phyloP scores from a whole-genome alignment of 306 rosid species.

The Vigna trinervia region DNA sequence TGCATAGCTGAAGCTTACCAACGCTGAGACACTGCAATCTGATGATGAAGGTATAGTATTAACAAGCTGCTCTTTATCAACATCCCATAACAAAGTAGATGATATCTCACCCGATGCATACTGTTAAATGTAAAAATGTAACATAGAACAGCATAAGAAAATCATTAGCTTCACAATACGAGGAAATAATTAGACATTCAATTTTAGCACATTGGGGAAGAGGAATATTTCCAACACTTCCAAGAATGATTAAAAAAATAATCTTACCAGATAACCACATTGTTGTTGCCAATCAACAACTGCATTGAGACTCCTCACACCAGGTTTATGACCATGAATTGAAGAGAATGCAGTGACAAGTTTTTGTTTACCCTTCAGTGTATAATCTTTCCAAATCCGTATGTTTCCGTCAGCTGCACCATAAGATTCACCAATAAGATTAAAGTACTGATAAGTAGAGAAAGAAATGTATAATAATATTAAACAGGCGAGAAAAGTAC shows the following conservation, averaged over 20 bases:
- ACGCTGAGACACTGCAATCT: constrained; percentile 85
- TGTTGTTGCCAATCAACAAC: constrained; percentile 99
- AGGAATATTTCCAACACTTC: constrained; percentile 28
- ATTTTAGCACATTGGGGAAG: constrained; percentile 4
- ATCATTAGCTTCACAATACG: constrained; percentile 16
- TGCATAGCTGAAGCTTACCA: constrained; percentile 63
- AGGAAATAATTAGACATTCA: constrained; percentile 18
- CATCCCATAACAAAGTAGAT: constrained; percentile 86
- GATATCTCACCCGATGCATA: constrained; percentile 90
- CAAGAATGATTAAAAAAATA: constrained; percentile 33
- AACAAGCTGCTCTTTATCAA: constrained; percentile 87
- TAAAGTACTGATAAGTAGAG: constrained; percentile 20
- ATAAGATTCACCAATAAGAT: constrained; percentile 32
- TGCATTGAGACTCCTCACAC: constrained; percentile 78
- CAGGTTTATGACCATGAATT: constrained; percentile 90
- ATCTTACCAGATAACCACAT: constrained; percentile 83
- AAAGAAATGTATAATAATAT: constrained; percentile 17
- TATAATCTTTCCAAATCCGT: constrained; percentile 93
- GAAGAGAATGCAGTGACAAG: constrained; percentile 98
- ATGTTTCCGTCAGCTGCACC: constrained; percentile 84
- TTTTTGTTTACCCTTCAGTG: constrained; percentile 77
- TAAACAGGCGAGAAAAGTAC: constrained; percentile 58
- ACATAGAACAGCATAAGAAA: constrained; percentile 35
- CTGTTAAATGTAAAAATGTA: constrained; percentile 56
- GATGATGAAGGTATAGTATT: constrained; percentile 80